These are phyloP conservation scores for Sphaerobolus stellatus DNA, from an alignment of 1,284 basidiomycete species.

Conservation along the genomic window DNA sequence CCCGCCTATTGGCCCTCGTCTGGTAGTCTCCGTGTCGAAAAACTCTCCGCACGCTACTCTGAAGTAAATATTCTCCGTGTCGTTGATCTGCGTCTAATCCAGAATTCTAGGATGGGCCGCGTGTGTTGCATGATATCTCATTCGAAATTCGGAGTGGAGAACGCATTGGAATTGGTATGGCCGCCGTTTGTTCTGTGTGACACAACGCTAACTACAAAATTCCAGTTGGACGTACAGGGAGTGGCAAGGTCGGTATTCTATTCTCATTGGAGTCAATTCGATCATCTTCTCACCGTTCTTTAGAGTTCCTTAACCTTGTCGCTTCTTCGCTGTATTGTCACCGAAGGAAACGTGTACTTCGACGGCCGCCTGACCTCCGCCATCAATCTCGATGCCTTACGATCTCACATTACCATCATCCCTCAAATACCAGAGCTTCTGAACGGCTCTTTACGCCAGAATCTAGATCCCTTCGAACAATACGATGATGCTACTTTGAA, in stretches of 20 bases:
- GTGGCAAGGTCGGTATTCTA: constrained; percentile 55
- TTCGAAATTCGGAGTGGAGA: constrained; percentile 50
- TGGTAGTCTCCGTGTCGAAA: constrained; percentile 37
- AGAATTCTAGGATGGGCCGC: constrained; percentile 37
- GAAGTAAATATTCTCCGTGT: not conserved
- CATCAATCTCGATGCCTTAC: constrained; percentile 61
- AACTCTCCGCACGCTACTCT: constrained; percentile 16
- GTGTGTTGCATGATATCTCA: constrained; percentile 47
- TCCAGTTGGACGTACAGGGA: constrained; percentile 69
- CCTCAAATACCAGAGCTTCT: constrained; percentile 52
- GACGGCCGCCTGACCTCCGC: constrained; percentile 34
- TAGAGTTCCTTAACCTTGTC: constrained; percentile 45
- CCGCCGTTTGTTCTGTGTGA: not conserved
- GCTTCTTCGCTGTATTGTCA: constrained; percentile 49
- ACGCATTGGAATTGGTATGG: constrained; percentile 48
- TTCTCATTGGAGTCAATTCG: not conserved
- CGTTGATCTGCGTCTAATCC: not conserved
- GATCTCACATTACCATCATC: constrained; percentile 52
- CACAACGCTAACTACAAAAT: not conserved
- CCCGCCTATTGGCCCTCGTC: constrained; percentile 45
- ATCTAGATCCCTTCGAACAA: constrained; percentile 50
- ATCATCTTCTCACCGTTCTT: not conserved
- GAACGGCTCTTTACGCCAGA: constrained; percentile 34
- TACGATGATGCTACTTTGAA: constrained; percentile 61
- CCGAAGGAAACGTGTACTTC: constrained; percentile 49